Percentiles rank a stretch among this genome's conserved stretches.
Conservation (phyloP, 2,329 filamentous ascomycete genomes). For the Trichoderma oligosporum region DNA sequence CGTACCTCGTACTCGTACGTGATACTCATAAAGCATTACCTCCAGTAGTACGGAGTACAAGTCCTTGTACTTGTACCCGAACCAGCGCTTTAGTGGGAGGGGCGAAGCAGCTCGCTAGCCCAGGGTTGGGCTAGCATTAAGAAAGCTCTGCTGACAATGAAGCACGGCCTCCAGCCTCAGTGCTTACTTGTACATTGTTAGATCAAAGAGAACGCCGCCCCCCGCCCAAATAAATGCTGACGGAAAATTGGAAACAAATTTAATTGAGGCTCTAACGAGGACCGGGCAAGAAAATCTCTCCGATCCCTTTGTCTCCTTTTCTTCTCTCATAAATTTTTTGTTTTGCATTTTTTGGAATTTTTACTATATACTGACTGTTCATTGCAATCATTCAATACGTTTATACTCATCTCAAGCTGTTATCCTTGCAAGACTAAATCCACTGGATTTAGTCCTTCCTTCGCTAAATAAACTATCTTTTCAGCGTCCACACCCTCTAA, state of each 20-base stretch:
- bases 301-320: neutral
- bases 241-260: neutral
- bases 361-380: too few species aligned
- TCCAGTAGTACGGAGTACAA: too few species aligned
- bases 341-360: neutral
- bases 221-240: constrained; percentile 10
- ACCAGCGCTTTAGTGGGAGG: neutral
- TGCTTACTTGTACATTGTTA: constrained; percentile 15
- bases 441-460: neutral
- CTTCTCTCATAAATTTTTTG: neutral
- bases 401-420: too few species aligned
- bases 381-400: too few species aligned
- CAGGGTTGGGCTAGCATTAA: neutral
- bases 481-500: constrained; percentile 6
- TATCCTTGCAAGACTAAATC: too few species aligned
- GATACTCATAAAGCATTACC: too few species aligned
- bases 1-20: too few species aligned
- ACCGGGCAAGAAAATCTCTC: neutral
- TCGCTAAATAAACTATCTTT: constrained; percentile 10
- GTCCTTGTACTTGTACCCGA: too few species aligned
- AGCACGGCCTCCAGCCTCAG: constrained; percentile 2
- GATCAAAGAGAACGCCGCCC: constrained; percentile 5
- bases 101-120: constrained; percentile 14
- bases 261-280: neutral
- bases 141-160: constrained; percentile 15